A percentile compares a stretch with the other conserved stretches of the same genome.
Evolutionary conservation across 768 basidiomycete species (phyloP).

Genomic region (Cantharellus cinnabarinus): DNA sequence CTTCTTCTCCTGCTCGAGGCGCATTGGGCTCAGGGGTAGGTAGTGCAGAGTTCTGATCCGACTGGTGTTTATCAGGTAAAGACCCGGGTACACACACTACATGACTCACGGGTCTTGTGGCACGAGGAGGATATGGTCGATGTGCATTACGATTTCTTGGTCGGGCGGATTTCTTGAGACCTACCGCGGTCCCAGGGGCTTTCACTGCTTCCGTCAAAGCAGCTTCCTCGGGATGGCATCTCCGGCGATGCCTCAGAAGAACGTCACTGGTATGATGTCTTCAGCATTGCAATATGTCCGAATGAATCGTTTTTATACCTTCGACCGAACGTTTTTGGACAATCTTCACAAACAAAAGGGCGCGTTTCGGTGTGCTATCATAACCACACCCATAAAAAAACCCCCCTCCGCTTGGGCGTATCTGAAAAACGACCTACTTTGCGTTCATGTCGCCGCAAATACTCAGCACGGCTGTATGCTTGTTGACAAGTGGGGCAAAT

Average conservation of each 20-base stretch:
- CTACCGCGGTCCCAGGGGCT: not conserved
- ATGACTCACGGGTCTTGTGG: not conserved
- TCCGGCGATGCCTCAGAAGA: slow-evolving; percentile 18
- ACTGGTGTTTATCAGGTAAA: not conserved
- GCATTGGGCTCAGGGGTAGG: not conserved
- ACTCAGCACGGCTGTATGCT: slow-evolving; percentile 19
- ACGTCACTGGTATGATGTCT: slow-evolving; percentile 15
- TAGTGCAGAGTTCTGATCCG: not conserved
- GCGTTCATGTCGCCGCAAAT: slow-evolving; percentile 19
- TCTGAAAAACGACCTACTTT: slow-evolving; percentile 12
- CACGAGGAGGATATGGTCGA: not conserved
- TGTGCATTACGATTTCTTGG: not conserved
- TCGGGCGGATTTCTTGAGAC: not conserved
- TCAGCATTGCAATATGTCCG: not conserved
- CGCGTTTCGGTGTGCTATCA: slow-evolving; percentile 17
- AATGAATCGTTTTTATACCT: slow-evolving; percentile 11
- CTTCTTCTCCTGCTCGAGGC: too few relatives aligned
- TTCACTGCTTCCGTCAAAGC: not conserved
- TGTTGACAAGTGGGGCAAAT: slow-evolving; percentile 6
- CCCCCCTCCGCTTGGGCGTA: not conserved
- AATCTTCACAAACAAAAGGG: slow-evolving; percentile 19
- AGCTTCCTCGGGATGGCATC: slow-evolving; percentile 10
- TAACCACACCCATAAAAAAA: not conserved
- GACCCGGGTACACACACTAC: not conserved
- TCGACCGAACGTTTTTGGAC: slow-evolving; percentile 19